Base-by-base conservation (phyloP, 495 filamentous ascomycete genomes). In the Aspergillus cavernicola region DNA sequence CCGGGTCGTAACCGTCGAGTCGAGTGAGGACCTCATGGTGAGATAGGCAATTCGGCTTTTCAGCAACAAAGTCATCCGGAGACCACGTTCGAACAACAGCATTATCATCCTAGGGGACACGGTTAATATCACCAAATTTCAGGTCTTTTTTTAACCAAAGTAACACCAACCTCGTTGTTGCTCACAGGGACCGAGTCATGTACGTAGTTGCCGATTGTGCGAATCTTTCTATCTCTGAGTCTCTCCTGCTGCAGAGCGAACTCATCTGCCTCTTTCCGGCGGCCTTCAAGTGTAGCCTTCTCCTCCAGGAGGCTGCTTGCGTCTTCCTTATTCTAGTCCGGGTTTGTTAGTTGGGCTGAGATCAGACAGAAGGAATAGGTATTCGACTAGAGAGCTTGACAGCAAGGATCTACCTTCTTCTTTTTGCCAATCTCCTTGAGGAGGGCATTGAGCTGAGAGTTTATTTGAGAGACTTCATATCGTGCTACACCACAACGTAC, bases 11-110 rank as follows among this genome's bases (percentile, higher is more conserved):
- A 23, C 93, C 93, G 59, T 92, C 90, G 31, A 97, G 71, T 29
- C 88, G 80, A 22, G 85, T 80, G 48, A 98, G 80, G 37, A 98
- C 92, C 66, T 97, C 93, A 69, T 98, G 93, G 69, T 98, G 93
- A 41, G 90, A 95, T 29, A 95, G 82, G 53, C 84, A 82, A 49
- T 84, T 71, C 26, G 78, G 74, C 71, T 90, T 90, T 61, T 88
- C 82, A 47, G 87, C 77, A 6, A 64, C 74, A 37, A 84, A 77
- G 28, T 85, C 85, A 55, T 86, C 80, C 2, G 92, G 92, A 4
- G 82, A 80, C 92, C 92, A 98, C 7, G 75, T 84, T 53, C 84
- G 82, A 47, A 87, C 76, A 2, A 92, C 57, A 38, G 71, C 69
- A 66, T 98, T 98, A 73, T 95, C 78, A 66, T 95, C 92, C 86